Conservation (phyloP, 192 early-diverging fungal genomes). For the Podila epigama region DNA sequence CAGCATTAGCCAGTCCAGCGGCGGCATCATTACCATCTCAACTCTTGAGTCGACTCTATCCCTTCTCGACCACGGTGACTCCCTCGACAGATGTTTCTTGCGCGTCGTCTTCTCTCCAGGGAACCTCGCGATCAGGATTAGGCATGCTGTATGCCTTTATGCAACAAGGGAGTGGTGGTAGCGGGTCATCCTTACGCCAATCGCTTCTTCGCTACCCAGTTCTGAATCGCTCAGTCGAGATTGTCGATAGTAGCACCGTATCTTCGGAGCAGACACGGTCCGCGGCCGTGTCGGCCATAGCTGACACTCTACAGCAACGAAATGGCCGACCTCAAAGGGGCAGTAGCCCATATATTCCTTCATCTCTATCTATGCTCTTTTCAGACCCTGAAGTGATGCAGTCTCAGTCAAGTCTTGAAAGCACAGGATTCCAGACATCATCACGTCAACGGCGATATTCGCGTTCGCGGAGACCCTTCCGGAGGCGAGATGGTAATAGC, state of each 20-base stretch:
- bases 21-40: conserved; percentile 6
- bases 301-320: conserved; percentile 7
- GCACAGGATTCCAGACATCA: background rate
- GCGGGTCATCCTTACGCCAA: background rate
- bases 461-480: background rate
- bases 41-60: conserved; percentile 30
- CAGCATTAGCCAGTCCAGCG: background rate
- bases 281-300: conserved; percentile 31
- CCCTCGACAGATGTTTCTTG: conserved; percentile 7
- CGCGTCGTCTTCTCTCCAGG: background rate
- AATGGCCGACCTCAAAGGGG: background rate
- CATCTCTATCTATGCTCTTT: conserved; percentile 43
- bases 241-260: background rate
- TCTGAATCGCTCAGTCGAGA: background rate
- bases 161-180: no score
- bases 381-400: conserved; percentile 43
- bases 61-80: conserved; percentile 8
- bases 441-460: background rate
- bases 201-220: background rate
- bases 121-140: background rate
- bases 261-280: conserved; percentile 22
- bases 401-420: background rate
- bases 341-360: conserved; percentile 38
- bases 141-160: background rate
- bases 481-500: background rate